Evolutionary conservation across 805 yeast genomes (phyloP).

Genomic region (Yarrowia keelungensis): DNA sequence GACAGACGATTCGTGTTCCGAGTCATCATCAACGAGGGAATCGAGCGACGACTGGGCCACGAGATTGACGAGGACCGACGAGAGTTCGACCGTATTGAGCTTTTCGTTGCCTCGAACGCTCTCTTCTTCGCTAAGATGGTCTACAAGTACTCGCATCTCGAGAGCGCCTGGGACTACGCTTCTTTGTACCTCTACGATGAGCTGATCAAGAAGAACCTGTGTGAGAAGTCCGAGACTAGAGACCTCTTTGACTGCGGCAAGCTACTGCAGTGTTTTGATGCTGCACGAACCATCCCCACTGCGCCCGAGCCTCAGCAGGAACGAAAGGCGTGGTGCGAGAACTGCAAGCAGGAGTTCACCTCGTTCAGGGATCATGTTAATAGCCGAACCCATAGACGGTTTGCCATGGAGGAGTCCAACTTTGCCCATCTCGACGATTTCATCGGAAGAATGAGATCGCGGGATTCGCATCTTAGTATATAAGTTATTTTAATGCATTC

Average conservation of each 20-base stretch:
- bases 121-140: constrained; percentile 29
- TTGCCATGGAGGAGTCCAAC: constrained; percentile 37
- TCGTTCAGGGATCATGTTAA: constrained; percentile 38
- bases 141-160: constrained; percentile 30
- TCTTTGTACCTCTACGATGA: constrained; percentile 29
- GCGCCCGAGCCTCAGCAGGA: constrained; percentile 28
- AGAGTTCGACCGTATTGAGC: constrained; percentile 9
- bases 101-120: not conserved
- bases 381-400: constrained; percentile 39
- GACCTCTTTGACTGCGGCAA: constrained; percentile 18
- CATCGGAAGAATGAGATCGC: constrained; percentile 14
- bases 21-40: constrained; percentile 4
- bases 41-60: constrained; percentile 12
- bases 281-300: constrained; percentile 24
- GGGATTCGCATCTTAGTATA: constrained; percentile 29
- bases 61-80: constrained; percentile 16
- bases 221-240: not conserved
- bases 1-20: constrained; percentile 26
- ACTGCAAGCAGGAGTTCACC: constrained; percentile 40
- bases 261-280: constrained; percentile 9
- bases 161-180: constrained; percentile 32
- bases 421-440: constrained; percentile 39
- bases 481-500: constrained; percentile 35
- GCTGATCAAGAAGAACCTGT: constrained; percentile 4
- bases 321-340: constrained; percentile 40